A percentile compares a stretch with the other conserved stretches of the same genome.
These are phyloP conservation scores for Xylaria sp. DNA, from an alignment of 2,329 filamentous ascomycete species.

Conservation along the genomic window DNA sequence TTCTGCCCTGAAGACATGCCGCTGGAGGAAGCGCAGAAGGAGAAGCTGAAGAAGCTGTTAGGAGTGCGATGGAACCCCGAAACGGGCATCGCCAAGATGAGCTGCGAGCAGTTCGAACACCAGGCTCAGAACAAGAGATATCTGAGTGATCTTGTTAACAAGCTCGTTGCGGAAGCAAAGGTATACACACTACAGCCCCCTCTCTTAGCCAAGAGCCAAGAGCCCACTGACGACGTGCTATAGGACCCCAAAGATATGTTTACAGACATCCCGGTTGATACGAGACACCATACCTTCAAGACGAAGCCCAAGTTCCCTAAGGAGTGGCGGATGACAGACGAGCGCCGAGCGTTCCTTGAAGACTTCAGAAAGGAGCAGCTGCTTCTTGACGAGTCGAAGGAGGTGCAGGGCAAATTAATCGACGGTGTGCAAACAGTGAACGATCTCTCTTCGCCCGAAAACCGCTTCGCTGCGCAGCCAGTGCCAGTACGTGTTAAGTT, in stretches of 20 bases:
- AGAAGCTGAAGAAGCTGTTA: slow-evolving; percentile 82
- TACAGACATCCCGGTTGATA: slow-evolving; percentile 82
- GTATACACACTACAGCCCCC: slow-evolving; percentile 32
- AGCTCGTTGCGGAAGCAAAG: slow-evolving; percentile 69
- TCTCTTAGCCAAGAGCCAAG: neutral
- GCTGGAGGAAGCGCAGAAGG: slow-evolving; percentile 60
- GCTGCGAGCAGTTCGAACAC: slow-evolving; percentile 80
- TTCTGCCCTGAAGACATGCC: slow-evolving; percentile 71
- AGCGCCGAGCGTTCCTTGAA: slow-evolving; percentile 62
- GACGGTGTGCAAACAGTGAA: slow-evolving; percentile 50
- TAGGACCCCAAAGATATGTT: slow-evolving; percentile 74
- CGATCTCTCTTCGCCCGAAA: slow-evolving; percentile 20
- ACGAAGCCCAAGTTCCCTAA: slow-evolving; percentile 66
- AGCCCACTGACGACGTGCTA: slow-evolving; percentile 9
- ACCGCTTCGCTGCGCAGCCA: too few species aligned
- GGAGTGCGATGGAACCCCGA: slow-evolving; percentile 84
- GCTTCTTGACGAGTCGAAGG: slow-evolving; percentile 47
- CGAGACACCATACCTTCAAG: slow-evolving; percentile 73
- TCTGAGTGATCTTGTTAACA: slow-evolving; percentile 70
- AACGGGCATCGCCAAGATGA: slow-evolving; percentile 78
- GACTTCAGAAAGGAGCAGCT: slow-evolving; percentile 49
- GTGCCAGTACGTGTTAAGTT: too few species aligned
- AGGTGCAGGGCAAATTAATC: slow-evolving; percentile 52
- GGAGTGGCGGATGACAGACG: slow-evolving; percentile 72
- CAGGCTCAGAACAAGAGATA: slow-evolving; percentile 97